Base-by-base conservation (phyloP, 495 filamentous ascomycete genomes). In the Penicillium desertorum region DNA sequence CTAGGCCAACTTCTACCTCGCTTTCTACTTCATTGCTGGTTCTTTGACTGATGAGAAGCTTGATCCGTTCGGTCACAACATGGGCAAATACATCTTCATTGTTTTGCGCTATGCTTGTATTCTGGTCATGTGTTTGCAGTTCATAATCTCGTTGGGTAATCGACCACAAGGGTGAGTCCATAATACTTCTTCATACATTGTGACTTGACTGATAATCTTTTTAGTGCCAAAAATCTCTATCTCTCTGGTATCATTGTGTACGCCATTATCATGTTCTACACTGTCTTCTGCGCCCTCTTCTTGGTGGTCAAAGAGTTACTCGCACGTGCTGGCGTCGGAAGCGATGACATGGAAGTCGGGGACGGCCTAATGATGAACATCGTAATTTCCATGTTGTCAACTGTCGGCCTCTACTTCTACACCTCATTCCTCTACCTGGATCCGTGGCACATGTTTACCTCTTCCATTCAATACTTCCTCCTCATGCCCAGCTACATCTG, bases 391-490 rank as follows among this genome's bases (percentile, higher is more conserved):
- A 89, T 88, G 50, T 80, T 86, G 20, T 92, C 89, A 5, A 99
- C 95, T 1, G 74, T 98, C 37, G 95, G 95, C 1, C 79, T 99
- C 1, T 98, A 98, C 80, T 96, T 99, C 79, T 79, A 96, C 74
- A 96, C 92, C 83, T 89, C 85, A 57, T 94, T 98, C 78, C 72
- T 99, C 27, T 99, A 98, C 74, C 85, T 97, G 25, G 95, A 98
- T 65, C 95, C 95, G 0, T 99, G 95, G 95, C 94, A 99, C 78
- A 96, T 99, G 91, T 89, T 98, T 75, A 99, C 95, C 29, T 89
- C 84, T 2, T 86, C 89, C 0, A 81, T 82, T n/a, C 92, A 96
- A 71, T 99, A 99, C 78, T 96, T 98, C 67, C 80, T 90, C 46
- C 83, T 99, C 27, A 79, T 99, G 23, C 94, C 94, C 0, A 84